These are phyloP conservation scores for Tephrocybe sp. DNA, from an alignment of 768 basidiomycete species.

Conservation along the genomic window DNA sequence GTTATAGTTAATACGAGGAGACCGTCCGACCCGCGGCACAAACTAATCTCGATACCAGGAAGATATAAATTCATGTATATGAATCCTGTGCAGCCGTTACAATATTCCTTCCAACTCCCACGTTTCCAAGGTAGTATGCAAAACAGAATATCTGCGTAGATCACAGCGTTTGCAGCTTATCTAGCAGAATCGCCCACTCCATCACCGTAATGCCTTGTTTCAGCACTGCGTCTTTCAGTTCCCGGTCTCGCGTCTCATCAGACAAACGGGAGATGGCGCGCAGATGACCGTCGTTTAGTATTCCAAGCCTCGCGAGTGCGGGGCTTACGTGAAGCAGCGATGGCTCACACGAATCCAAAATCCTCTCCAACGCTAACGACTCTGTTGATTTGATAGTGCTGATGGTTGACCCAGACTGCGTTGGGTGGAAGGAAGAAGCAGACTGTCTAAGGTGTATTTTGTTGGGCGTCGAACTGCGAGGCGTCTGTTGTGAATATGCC, in stretches of 20 bases:
- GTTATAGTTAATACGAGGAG: too few species aligned
- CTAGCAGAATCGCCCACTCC: slow-evolving; percentile 79
- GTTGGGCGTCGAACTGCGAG: slow-evolving; percentile 19
- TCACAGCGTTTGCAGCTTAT: slow-evolving; percentile 46
- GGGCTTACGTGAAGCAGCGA: slow-evolving; percentile 63
- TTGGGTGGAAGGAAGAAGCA: slow-evolving; percentile 32
- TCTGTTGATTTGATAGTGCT: slow-evolving; percentile 38
- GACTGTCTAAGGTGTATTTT: slow-evolving; percentile 1
- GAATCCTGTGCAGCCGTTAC: background rate
- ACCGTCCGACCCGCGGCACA: too few species aligned
- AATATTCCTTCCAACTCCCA: too few species aligned
- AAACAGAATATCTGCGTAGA: background rate
- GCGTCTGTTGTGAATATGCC: slow-evolving; percentile 7
- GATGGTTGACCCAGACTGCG: slow-evolving; percentile 38
- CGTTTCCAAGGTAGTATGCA: background rate
- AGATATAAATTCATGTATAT: background rate
- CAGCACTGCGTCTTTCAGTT: slow-evolving; percentile 69
- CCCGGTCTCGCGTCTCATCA: slow-evolving; percentile 65
- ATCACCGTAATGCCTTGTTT: slow-evolving; percentile 65
- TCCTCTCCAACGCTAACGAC: slow-evolving; percentile 41
- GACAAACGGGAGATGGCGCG: slow-evolving; percentile 58
- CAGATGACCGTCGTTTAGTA: slow-evolving; percentile 57
- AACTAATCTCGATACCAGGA: too few species aligned
- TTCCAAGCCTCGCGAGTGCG: slow-evolving; percentile 54
- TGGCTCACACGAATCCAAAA: slow-evolving; percentile 63